phyloP scores from a whole-genome alignment of 495 filamentous ascomycete species.

The Penicillium cataractarum region DNA sequence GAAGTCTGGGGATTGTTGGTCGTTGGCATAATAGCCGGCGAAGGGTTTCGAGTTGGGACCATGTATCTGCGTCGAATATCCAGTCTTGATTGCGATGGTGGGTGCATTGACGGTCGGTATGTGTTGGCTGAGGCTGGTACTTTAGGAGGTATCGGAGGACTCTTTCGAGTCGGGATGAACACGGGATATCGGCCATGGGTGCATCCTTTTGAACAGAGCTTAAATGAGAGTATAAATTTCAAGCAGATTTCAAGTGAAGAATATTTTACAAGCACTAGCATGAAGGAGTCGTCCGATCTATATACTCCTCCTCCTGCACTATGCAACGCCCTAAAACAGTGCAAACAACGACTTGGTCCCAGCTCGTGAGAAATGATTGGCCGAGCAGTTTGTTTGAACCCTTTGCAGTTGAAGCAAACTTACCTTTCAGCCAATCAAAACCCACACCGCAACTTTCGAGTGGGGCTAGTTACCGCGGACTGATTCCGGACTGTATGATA shows the following conservation, averaged over 20 bases:
- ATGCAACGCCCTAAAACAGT: background rate
- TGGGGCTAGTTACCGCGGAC: background rate
- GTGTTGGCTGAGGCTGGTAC: background rate
- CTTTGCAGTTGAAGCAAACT: background rate
- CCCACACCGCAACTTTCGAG: background rate
- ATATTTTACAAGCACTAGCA: background rate
- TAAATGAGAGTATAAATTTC: background rate
- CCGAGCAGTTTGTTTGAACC: background rate
- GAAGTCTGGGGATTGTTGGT: background rate
- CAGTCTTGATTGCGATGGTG: background rate
- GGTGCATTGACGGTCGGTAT: background rate
- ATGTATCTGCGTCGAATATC: background rate
- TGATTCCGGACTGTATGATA: constrained; percentile 2
- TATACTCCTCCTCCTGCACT: background rate
- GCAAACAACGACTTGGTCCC: background rate
- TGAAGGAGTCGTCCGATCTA: background rate
- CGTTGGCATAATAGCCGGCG: background rate
- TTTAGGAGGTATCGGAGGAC: background rate
- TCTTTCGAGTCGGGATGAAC: constrained; percentile 1
- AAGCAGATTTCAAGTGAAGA: background rate
- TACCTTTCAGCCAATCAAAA: background rate
- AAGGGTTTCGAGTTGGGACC: background rate
- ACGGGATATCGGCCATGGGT: background rate
- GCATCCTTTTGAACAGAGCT: too few relatives aligned
- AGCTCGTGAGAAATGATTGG: background rate